Percentiles rank a stretch among this genome's conserved stretches.
Evolutionary conservation across 73 alveolate species (phyloP).

Genomic region (Effrenium voratum): DNA sequence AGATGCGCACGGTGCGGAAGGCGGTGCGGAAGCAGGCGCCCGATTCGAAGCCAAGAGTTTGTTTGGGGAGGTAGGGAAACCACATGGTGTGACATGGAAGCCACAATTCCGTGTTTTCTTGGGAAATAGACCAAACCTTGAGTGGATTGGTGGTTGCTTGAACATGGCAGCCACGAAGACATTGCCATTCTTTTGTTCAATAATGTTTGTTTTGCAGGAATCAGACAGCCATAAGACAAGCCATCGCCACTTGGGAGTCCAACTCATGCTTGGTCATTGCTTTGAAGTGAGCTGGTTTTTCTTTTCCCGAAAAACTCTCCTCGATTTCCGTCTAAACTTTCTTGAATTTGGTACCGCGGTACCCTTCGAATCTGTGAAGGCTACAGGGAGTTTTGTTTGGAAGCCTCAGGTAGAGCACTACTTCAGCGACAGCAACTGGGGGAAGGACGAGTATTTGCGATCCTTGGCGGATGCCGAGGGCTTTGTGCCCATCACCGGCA

Average conservation of each 20-base stretch:
- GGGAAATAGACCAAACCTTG: too few relatives aligned
- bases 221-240: neutral
- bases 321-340: neutral
- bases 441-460: conserved; percentile 30
- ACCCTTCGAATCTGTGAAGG: neutral
- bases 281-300: neutral
- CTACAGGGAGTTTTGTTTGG: neutral
- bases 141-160: too few relatives aligned
- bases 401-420: conserved; percentile 49
- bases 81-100: too few relatives aligned
- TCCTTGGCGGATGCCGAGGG: conserved; percentile 77
- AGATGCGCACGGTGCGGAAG: conserved; percentile 37
- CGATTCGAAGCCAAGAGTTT: too few relatives aligned
- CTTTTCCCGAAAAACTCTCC: neutral
- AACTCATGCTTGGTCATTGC: too few relatives aligned
- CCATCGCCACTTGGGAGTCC: neutral
- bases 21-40: conserved; percentile 73
- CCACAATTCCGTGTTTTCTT: too few relatives aligned
- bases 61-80: too few relatives aligned
- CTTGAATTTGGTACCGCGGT: too few relatives aligned
- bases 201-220: too few relatives aligned
- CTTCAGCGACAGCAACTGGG: conserved; percentile 78
- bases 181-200: too few relatives aligned
- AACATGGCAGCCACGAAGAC: too few relatives aligned
- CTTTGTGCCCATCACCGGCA: conserved; percentile 29